Evolutionary conservation across 371 early-diverging fungal species (phyloP), one percentile per base, ranked within the genome.

Genomic region (Vittaforma corneae): DNA sequence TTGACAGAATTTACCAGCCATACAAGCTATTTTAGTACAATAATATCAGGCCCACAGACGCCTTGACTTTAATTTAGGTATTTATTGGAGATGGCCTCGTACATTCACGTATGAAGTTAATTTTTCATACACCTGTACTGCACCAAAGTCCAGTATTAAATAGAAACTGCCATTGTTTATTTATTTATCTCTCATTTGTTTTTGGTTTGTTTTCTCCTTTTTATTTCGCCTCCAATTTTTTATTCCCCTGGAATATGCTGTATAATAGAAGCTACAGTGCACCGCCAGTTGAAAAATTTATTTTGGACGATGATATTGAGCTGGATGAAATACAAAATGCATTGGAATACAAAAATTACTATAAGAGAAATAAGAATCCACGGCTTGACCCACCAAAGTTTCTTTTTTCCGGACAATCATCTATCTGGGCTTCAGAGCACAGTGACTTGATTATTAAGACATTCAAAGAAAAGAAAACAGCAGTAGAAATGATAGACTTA

Each of bases 281-380:
- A 32, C 72, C 72, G 6, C 72, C 72, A 0, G 64, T 72, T n/a
- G 64, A 67, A n/a, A 72, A 72, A 45, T 34, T 72, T 4, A 54
- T 62, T 47, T n/a, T 67, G 5, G 48, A 64, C 24, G 72, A 67
- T 61, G 72, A 67, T 44, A 48, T 67, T 9, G 65, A 68, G 20
- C 30, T 63, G 14, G 51, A 63, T 9, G 72, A 72, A 18, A 62
- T 72, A 20, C 48, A 50, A 33, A 46, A 38, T 18, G 79, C 82
- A 60, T 73, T 80, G 16, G 78, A 81, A 11, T 82, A 82, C 58
- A 77, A 79, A 22, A 76, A 79, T 11, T 82, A 78, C 69, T 81
- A 81, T 68, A 72, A 79, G 35, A 64, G 65, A 37, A 73, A 81
- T 40, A 62, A 77, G 11, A 79, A 82, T 62, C 81, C 80, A 0